Conservation (phyloP, 176 grass and related monocot species). For the Neostapfia colusana region DNA sequence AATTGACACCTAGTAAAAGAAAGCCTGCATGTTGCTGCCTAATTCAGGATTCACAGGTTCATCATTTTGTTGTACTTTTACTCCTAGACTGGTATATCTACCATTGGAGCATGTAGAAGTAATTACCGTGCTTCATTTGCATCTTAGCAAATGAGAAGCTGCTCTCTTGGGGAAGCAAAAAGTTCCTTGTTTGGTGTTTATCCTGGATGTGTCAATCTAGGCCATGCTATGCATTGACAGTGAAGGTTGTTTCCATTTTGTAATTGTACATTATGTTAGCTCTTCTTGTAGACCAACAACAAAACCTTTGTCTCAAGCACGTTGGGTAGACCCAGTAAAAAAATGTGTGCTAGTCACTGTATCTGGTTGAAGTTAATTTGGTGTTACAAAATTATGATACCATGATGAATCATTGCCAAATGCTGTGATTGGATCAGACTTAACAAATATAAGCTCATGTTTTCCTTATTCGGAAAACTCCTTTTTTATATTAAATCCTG, state of each 20-base stretch:
- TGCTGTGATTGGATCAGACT: not conserved
- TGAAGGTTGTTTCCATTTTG: not conserved
- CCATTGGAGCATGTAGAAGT: not conserved
- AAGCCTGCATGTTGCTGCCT: not conserved
- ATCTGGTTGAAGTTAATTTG: not conserved
- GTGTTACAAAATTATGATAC: not conserved
- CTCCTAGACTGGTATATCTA: not conserved
- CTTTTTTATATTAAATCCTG: not conserved
- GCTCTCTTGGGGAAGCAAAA: not conserved
- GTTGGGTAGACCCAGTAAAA: not conserved
- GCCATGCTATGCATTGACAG: not conserved
- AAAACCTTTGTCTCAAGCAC: too few relatives aligned
- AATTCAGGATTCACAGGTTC: not conserved
- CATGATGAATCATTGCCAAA: not conserved
- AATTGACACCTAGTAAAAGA: not conserved
- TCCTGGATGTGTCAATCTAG: not conserved
- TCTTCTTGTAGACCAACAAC: not conserved
- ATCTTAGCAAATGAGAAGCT: not conserved
- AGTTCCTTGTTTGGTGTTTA: not conserved
- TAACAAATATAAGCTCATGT: not conserved
- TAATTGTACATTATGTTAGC: not conserved
- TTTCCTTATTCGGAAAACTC: not conserved
- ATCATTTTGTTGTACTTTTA: conserved; percentile 4
- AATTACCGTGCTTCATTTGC: conserved; percentile 6
- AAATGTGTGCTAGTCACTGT: not conserved